Evolutionary conservation across 2,329 filamentous ascomycete species (phyloP), one percentile per base, ranked within the genome.

Genomic region (Fusarium verrucosum): DNA sequence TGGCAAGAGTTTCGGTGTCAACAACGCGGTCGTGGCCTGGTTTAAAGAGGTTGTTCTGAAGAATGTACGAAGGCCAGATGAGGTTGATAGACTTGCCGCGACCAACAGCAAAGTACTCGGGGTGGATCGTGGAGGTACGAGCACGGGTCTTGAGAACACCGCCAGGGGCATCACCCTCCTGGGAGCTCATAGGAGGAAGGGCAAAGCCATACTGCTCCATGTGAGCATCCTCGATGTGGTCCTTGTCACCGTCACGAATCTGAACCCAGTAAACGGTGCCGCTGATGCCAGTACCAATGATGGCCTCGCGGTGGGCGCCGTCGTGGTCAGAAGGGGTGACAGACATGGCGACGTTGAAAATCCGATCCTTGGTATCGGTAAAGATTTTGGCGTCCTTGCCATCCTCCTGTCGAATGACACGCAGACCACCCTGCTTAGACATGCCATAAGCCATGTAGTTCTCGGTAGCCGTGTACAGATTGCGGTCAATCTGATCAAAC

Each of bases 191-290:
- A 2, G 95, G 94, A 17, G 95, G 94, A 67, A 99, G 89, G 52
- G 94, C 88, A 71, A 99, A 92, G 52, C 92, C 93, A 71, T 93
- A 90, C 66, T 90, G 89, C 77, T 97, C 93, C 44, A 94, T 86
- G 66, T 92, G 87, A 52, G 89, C 85, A 68, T 92, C 88, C 51
- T 92, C 90, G 46, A 95, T 89, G 59, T 92, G 84, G 70, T 97
- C 92, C 70, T 91, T 91, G 66, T 91, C 85, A 45, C 88, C 85
- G 50, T 92, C 89, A 60, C 87, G 89, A 68, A 96, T 87, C 73
- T 91, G 85, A 11, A 93, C 89, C 91, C 95, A 99, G 80, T 98
- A 97, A n/a, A 98, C 92, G 10, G 94, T 92, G 40, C 95, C 96
- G 72, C 94, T 96, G 70, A 97, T 90, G 58, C 94, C 94, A 54